These are phyloP conservation scores for Populus hybrid DNA, from an alignment of 441 rosid species.

Conservation along the genomic window DNA sequence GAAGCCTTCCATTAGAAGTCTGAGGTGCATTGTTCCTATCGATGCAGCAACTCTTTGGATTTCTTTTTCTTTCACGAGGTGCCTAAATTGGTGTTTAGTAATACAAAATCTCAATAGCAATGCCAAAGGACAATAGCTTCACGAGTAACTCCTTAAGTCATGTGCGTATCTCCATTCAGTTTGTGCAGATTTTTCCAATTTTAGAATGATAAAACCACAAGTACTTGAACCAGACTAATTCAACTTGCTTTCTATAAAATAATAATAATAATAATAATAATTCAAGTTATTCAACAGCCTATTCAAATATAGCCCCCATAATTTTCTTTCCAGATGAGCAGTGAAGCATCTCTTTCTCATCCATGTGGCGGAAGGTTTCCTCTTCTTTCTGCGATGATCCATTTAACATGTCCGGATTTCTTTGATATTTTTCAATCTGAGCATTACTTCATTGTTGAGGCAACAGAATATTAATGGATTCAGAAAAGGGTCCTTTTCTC, in stretches of 20 bases:
- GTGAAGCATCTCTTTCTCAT: not conserved
- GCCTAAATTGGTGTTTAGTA: not conserved
- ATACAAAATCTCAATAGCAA: not conserved
- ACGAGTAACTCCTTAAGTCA: not conserved
- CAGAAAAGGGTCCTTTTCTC: not conserved
- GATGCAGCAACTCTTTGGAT: not conserved
- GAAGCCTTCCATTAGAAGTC: not conserved
- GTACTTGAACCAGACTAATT: not conserved
- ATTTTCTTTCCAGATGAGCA: not conserved
- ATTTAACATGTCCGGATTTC: not conserved
- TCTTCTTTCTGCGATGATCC: not conserved
- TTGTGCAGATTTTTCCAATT: no score
- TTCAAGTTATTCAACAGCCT: not conserved
- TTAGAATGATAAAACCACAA: not conserved
- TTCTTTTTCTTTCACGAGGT: not conserved
- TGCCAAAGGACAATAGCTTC: not conserved
- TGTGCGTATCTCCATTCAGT: not conserved
- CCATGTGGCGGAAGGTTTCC: not conserved
- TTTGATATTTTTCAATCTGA: not conserved
- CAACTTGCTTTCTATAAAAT: not conserved
- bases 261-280: no score
- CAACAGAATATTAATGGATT: not conserved
- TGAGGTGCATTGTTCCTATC: not conserved
- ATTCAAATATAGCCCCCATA: not conserved
- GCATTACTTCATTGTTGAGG: not conserved